phyloP scores from a whole-genome alignment of 768 basidiomycete genomes.

The Tephrocybe sp. region DNA sequence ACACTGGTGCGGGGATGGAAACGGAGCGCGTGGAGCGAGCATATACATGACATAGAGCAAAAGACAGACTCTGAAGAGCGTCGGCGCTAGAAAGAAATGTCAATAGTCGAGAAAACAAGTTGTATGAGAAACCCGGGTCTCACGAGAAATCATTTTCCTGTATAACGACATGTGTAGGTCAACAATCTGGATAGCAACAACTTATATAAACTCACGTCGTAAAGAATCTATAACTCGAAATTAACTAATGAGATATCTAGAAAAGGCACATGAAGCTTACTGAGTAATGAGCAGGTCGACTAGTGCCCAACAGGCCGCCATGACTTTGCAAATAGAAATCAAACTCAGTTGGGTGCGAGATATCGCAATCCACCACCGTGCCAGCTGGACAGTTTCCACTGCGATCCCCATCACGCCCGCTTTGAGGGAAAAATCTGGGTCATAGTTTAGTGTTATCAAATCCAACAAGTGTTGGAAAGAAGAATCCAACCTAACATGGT shows the following conservation, averaged over 20 bases:
- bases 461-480: conserved; percentile 13
- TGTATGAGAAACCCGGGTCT: conserved; percentile 12
- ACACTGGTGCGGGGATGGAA: conserved; percentile 80
- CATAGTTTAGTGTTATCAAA: background rate
- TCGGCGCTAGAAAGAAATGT: conserved; percentile 39
- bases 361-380: conserved; percentile 71
- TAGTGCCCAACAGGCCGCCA: conserved; percentile 75
- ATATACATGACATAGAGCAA: conserved; percentile 54
- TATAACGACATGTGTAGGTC: background rate
- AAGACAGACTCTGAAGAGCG: conserved; percentile 62
- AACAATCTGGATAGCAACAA: background rate
- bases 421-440: conserved; percentile 33
- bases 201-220: conserved; percentile 36
- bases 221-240: conserved; percentile 29
- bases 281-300: conserved; percentile 46
- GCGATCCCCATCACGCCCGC: conserved; percentile 49
- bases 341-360: conserved; percentile 70
- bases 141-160: conserved; percentile 63
- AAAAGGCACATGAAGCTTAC: conserved; percentile 23
- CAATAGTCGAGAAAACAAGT: background rate
- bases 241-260: background rate
- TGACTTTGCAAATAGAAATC: conserved; percentile 83
- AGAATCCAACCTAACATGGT: conserved; percentile 38
- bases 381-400: conserved; percentile 78
- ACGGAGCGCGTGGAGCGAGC: conserved; percentile 79